These are phyloP conservation scores for Boletus insuetus DNA, from an alignment of 768 basidiomycete genomes.

Conservation along the genomic window DNA sequence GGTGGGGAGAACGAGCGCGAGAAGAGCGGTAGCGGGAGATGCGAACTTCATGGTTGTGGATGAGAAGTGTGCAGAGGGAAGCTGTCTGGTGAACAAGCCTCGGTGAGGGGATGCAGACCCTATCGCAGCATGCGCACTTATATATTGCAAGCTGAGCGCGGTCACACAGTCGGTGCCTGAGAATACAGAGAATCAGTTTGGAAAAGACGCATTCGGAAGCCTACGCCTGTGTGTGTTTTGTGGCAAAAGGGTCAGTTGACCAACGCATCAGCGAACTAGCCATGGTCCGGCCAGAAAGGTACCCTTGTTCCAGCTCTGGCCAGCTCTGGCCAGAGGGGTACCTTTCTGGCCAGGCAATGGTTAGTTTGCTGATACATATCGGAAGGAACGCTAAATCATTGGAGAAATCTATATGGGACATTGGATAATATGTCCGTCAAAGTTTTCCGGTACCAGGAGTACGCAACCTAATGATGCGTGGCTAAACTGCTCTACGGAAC, in stretches of 20 bases:
- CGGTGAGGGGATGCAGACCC: neutral
- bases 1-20: slow-evolving; percentile 18
- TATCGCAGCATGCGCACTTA: slow-evolving; percentile 13
- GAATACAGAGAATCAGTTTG: neutral
- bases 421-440: neutral
- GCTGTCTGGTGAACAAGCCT: too few relatives aligned
- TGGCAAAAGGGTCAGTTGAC: slow-evolving; percentile 7
- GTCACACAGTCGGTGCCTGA: neutral
- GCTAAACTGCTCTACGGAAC: too few relatives aligned
- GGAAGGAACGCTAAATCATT: neutral
- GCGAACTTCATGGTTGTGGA: slow-evolving; percentile 25
- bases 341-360: too few relatives aligned
- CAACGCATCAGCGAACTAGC: too few relatives aligned
- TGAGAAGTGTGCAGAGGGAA: neutral
- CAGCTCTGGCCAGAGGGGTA: too few relatives aligned
- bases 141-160: neutral
- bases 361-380: too few relatives aligned
- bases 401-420: neutral
- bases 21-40: slow-evolving; percentile 3
- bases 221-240: neutral
- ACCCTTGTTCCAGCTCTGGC: too few relatives aligned
- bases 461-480: neutral
- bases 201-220: neutral
- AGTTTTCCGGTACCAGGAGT: neutral
- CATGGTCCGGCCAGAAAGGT: too few relatives aligned